phyloP scores from a whole-genome alignment of 2,329 filamentous ascomycete genomes.

The Fusarium temperatum region DNA sequence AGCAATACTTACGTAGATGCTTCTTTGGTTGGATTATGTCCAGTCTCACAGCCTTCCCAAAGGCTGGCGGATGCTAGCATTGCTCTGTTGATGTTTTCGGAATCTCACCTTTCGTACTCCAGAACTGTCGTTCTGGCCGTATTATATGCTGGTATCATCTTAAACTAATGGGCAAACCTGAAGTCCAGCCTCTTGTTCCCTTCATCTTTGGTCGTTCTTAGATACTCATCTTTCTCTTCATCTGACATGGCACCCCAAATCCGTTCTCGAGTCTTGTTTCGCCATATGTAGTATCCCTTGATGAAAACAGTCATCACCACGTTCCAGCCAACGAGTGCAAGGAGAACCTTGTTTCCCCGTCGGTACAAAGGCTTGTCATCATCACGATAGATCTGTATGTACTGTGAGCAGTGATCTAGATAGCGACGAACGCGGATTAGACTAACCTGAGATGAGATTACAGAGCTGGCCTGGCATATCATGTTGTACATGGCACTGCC shows the following conservation, averaged over 20 bases:
- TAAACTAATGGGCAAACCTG: constrained; percentile 49
- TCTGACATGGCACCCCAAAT: constrained; percentile 59
- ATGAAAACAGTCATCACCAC: constrained; percentile 58
- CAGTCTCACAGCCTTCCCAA: too few relatives aligned
- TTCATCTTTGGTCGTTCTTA: constrained; percentile 51
- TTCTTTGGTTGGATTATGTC: too few relatives aligned
- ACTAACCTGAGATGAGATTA: constrained; percentile 45
- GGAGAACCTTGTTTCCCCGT: constrained; percentile 60
- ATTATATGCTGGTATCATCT: not conserved
- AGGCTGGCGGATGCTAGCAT: rapidly evolving
- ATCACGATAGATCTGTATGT: constrained; percentile 51
- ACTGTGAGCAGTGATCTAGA: rapidly evolving
- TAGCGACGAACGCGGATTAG: rapidly evolving
- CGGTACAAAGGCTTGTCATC: constrained; percentile 46
- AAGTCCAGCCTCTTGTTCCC: constrained; percentile 58
- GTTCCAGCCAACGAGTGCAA: constrained; percentile 59
- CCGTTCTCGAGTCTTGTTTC: constrained; percentile 56
- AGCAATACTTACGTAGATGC: not conserved
- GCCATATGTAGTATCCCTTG: constrained; percentile 61
- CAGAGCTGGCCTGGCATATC: constrained; percentile 47
- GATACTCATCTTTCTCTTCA: constrained; percentile 48
- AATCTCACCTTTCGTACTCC: not conserved
- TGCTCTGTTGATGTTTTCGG: not conserved
- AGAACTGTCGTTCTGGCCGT: not conserved
- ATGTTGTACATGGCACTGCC: constrained; percentile 66